phyloP scores from a whole-genome alignment of 2,329 filamentous ascomycete species.

The Cucurbitaria berberidis region DNA sequence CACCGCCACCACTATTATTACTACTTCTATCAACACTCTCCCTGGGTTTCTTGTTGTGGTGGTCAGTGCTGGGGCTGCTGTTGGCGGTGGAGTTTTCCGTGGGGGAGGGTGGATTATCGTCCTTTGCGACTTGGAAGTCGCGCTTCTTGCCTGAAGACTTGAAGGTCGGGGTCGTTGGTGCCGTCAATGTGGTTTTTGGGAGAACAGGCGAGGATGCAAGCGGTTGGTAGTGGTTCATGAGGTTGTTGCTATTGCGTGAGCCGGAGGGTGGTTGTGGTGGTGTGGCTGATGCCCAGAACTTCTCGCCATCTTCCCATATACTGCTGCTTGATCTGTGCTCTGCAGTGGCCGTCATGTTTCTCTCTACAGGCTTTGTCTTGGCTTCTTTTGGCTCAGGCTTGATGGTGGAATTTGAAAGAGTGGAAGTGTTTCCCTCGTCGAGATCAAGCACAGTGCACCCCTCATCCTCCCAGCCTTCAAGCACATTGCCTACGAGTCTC shows the following conservation, averaged over 20 bases:
- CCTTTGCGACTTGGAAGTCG: conserved; percentile 31
- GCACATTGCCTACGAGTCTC: conserved; percentile 25
- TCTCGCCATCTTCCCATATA: conserved; percentile 44
- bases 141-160: conserved; percentile 17
- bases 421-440: conserved; percentile 5
- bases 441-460: conserved; percentile 22
- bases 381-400: background rate
- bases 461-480: conserved; percentile 34
- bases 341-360: background rate
- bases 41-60: conserved; percentile 4
- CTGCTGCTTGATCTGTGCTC: conserved; percentile 22
- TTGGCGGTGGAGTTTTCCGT: background rate
- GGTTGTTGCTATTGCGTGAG: conserved; percentile 27
- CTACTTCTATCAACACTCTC: background rate
- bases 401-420: conserved; percentile 1
- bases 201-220: conserved; percentile 19
- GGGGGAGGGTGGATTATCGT: conserved; percentile 5
- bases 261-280: conserved; percentile 12
- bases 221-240: conserved; percentile 13
- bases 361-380: background rate
- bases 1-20: background rate
- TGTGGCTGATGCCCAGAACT: conserved; percentile 34
- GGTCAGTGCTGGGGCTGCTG: background rate
- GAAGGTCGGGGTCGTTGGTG: background rate
- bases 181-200: background rate